Evolutionary conservation across 345 rosid genomes (phyloP).

Genomic region (Camelina laxa): DNA sequence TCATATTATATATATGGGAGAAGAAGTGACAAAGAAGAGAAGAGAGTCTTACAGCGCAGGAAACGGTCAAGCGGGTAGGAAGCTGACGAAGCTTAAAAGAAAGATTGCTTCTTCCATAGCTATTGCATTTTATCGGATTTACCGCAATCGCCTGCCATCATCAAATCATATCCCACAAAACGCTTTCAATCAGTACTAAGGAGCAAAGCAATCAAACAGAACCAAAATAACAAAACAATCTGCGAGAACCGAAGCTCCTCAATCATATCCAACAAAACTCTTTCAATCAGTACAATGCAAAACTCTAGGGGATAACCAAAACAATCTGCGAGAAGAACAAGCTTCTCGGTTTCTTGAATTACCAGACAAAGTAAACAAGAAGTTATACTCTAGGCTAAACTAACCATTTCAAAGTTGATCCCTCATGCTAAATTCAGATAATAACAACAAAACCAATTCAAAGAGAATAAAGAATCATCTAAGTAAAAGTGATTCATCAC

Average conservation of each 20-base stretch:
- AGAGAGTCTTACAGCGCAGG: constrained; percentile 57
- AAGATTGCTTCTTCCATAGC: constrained; percentile 51
- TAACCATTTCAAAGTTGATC: too few relatives aligned
- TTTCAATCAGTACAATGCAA: not conserved
- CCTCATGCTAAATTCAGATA: too few relatives aligned
- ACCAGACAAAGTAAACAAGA: not conserved
- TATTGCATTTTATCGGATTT: constrained; percentile 35
- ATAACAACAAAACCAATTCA: too few relatives aligned
- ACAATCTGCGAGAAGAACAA: not conserved
- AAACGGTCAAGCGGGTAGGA: constrained; percentile 50
- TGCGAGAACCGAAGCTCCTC: too few relatives aligned
- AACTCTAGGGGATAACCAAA: not conserved
- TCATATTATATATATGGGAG: not conserved
- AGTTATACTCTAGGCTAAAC: not conserved
- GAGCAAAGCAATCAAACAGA: too few relatives aligned
- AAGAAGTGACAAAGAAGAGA: not conserved
- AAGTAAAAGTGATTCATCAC: not conserved
- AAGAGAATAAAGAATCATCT: too few relatives aligned
- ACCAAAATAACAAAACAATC: too few relatives aligned
- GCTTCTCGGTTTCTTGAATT: not conserved
- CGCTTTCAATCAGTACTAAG: not conserved
- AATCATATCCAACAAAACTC: not conserved
- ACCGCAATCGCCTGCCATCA: constrained; percentile 43
- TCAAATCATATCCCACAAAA: constrained; percentile 11
- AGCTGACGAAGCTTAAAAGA: constrained; percentile 40